phyloP scores from a whole-genome alignment of 805 yeast genomes.

The Brettanomyces custersianus region DNA sequence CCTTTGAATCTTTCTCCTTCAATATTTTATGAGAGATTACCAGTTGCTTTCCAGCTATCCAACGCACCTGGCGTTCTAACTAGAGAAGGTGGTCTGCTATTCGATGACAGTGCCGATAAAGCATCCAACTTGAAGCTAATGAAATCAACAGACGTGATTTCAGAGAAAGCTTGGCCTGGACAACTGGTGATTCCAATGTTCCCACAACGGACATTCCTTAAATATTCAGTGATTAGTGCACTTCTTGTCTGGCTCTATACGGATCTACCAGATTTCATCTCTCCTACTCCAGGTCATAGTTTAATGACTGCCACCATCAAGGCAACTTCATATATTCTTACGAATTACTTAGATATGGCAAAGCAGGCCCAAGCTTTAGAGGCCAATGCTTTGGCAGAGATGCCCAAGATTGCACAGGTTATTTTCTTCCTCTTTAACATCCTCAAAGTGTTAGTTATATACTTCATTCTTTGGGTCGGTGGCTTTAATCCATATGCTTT shows the following conservation, averaged over 20 bases:
- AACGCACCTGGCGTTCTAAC: conserved; percentile 75
- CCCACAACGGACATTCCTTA: conserved; percentile 37
- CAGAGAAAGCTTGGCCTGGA: conserved; percentile 76
- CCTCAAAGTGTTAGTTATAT: conserved; percentile 49
- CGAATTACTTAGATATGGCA: conserved; percentile 27
- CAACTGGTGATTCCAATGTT: conserved; percentile 77
- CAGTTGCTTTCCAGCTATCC: conserved; percentile 55
- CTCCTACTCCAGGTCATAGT: conserved; percentile 90
- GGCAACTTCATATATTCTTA: conserved; percentile 19
- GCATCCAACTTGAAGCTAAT: conserved; percentile 36
- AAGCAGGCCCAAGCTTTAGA: conserved; percentile 37
- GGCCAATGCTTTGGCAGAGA: conserved; percentile 36
- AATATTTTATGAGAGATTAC: conserved; percentile 56
- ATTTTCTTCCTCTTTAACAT: conserved; percentile 67
- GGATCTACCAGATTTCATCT: conserved; percentile 80
- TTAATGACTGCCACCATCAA: conserved; percentile 52
- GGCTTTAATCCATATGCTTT: conserved; percentile 59
- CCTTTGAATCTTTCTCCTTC: conserved; percentile 78
- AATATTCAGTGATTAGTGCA: conserved; percentile 28
- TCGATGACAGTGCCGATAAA: conserved; percentile 48
- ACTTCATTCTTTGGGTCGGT: conserved; percentile 56
- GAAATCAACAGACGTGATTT: conserved; percentile 40
- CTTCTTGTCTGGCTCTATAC: conserved; percentile 77
- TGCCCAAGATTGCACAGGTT: conserved; percentile 43
- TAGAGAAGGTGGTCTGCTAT: conserved; percentile 71